Percentiles rank a stretch among this genome's conserved stretches.
Conservation (phyloP, 371 early-diverging fungal species). For the Sporodiniella umbellata region DNA sequence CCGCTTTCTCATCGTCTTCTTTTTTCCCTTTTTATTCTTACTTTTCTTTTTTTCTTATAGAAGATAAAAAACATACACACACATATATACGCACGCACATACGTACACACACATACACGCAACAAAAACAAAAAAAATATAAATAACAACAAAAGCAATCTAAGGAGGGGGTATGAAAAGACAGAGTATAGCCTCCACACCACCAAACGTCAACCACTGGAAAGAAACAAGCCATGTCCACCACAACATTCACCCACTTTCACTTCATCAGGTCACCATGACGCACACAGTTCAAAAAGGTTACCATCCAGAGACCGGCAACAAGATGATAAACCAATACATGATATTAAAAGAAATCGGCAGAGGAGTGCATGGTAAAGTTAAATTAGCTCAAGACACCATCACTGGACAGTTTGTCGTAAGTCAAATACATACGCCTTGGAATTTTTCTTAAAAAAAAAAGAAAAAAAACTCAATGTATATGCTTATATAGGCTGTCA, state of each 20-base stretch:
- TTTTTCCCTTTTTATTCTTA: too few species aligned
- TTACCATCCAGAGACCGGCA: constrained; percentile 80
- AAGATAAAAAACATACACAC: too few species aligned
- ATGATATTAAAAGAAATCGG: constrained; percentile 89
- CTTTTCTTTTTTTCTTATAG: too few species aligned
- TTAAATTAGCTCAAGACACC: constrained; percentile 82
- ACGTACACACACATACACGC: too few species aligned
- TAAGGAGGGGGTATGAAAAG: too few species aligned
- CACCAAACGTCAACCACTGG: too few species aligned
- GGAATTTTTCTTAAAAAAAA: background rate
- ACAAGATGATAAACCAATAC: constrained; percentile 93
- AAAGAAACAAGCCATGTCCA: too few species aligned
- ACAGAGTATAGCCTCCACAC: too few species aligned
- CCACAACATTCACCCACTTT: background rate
- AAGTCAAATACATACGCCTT: constrained; percentile 6
- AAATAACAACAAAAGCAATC: too few species aligned
- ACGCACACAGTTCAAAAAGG: constrained; percentile 67
- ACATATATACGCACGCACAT: too few species aligned
- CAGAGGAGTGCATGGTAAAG: constrained; percentile 94
- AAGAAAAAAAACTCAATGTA: background rate
- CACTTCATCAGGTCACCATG: constrained; percentile 12
- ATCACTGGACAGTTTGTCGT: constrained; percentile 74
- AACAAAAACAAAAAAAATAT: too few species aligned
- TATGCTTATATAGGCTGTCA: background rate
- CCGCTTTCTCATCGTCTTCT: too few species aligned